Percentiles rank a stretch among this genome's conserved stretches.
Evolutionary conservation across 495 filamentous ascomycete species (phyloP).

Genomic region (Penicillium coprophilum): DNA sequence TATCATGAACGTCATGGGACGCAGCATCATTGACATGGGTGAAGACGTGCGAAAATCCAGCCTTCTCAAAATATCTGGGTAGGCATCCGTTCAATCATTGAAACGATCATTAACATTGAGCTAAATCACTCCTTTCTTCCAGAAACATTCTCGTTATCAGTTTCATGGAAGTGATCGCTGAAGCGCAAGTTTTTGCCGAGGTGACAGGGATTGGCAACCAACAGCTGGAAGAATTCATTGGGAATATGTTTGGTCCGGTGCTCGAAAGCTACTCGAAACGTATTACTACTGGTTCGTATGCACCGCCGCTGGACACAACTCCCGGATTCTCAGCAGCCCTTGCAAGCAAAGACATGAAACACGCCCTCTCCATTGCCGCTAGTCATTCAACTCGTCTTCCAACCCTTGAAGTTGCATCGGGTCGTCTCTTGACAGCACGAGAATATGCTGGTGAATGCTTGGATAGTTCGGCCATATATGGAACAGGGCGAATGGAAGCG

Average conservation of each 20-base stretch:
- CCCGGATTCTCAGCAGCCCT: constrained; percentile 21
- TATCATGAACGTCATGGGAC: constrained; percentile 35
- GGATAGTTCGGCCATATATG: constrained; percentile 19
- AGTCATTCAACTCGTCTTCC: constrained; percentile 13
- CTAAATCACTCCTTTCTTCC: background rate
- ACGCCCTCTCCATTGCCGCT: constrained; percentile 15
- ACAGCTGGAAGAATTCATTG: constrained; percentile 33
- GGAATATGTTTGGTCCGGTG: constrained; percentile 33
- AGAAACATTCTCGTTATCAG: constrained; percentile 22
- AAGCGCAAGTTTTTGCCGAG: constrained; percentile 42
- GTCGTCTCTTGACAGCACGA: constrained; percentile 7
- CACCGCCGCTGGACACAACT: constrained; percentile 15
- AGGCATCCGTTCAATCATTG: background rate
- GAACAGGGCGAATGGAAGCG: constrained; percentile 12
- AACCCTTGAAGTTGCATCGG: constrained; percentile 13
- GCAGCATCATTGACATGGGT: constrained; percentile 33
- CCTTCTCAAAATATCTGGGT: constrained; percentile 24
- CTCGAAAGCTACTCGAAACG: constrained; percentile 28
- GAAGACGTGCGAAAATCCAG: constrained; percentile 24
- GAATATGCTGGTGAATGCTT: constrained; percentile 17
- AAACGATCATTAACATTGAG: background rate
- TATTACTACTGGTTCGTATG: constrained; percentile 20
- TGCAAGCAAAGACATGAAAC: constrained; percentile 21
- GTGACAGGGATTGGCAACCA: constrained; percentile 34
- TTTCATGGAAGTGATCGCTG: constrained; percentile 33